These are phyloP conservation scores for Cicer pinnatifidum DNA, from an alignment of 306 rosid species.

Conservation along the genomic window DNA sequence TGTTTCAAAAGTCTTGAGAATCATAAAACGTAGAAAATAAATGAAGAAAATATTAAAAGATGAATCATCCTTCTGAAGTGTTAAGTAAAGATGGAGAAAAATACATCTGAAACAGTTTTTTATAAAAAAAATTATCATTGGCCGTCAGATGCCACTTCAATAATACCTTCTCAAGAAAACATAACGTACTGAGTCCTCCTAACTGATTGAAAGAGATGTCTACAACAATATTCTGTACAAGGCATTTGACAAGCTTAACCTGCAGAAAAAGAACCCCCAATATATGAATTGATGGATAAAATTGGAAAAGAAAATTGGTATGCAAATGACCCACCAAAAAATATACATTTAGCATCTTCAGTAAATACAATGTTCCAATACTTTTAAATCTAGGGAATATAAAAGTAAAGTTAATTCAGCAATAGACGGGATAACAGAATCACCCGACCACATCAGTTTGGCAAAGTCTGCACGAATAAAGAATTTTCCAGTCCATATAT, in stretches of 20 bases:
- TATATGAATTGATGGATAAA: constrained; percentile 32
- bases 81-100: constrained; percentile 24
- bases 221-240: constrained; percentile 79
- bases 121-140: constrained; percentile 7
- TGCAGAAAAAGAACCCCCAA: constrained; percentile 51
- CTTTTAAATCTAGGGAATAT: constrained; percentile 19
- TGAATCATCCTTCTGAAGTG: constrained; percentile 23
- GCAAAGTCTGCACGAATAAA: constrained; percentile 26
- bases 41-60: constrained; percentile 3
- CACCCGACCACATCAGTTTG: constrained; percentile 17
- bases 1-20: constrained; percentile 19
- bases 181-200: constrained; percentile 87
- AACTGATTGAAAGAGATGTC: constrained; percentile 94
- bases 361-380: constrained; percentile 17
- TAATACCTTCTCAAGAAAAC: constrained; percentile 90
- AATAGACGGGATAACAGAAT: constrained; percentile 10
- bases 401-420: constrained; percentile 8
- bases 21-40: constrained; percentile 7
- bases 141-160: constrained; percentile 30
- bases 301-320: constrained; percentile 23
- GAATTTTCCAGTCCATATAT: constrained; percentile 7
- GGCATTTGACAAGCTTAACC: constrained; percentile 94
- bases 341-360: constrained; percentile 20
- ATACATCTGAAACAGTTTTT: neutral
- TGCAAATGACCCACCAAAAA: constrained; percentile 18